Evolutionary conservation across 2,329 filamentous ascomycete genomes (phyloP), one percentile per base, ranked within the genome.

Genomic region (Colletotrichum truncatum): DNA sequence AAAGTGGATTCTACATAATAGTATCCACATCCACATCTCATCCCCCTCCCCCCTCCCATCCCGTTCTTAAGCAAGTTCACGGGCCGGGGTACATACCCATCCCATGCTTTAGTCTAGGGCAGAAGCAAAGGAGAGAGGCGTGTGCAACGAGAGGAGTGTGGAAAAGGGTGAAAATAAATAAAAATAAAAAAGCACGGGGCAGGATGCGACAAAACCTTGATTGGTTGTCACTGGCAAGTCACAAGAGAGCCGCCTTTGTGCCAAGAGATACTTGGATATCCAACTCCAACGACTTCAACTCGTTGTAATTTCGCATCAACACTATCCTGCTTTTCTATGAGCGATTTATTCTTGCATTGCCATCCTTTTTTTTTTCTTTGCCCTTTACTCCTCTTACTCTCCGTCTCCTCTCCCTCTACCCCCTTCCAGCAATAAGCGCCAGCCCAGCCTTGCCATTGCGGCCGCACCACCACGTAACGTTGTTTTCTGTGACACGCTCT

Each of bases 191-290:
- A 52, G 58, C 59, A 51, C 43, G 59, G 59, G 43, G 36, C 64
- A 66, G 53, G 64, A 58, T 67, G 53, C 39, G 67, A 59, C 64
- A 67, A 64, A 63, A 68, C 67, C 45, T 67, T 56, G 48, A 59
- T 63, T 65, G 53, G 59, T 65, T 60, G 67, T 68, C 64, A 67
- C 59, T 51, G 43, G 28, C 54, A 56, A 67, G 67, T 68, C 64
- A 56, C 49, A 26, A 14, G 34, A 39, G 58, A 67, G 64, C 59
- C 67, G 39, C 60, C 53, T 30, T 30, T 38, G 41, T 41, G 58
- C 60, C 60, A 62, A 59, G 65, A 58, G 56, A 64, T 68, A 68
- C 67, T 67, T 68, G 58, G 59, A 64, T 64, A 61, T 66, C 60
- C 43, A 54, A 53, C 45, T 60, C 61, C 30, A 46, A 57, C 41